Evolutionary conservation across 805 yeast species (phyloP).

Genomic region (Torulaspora gathmanii): DNA sequence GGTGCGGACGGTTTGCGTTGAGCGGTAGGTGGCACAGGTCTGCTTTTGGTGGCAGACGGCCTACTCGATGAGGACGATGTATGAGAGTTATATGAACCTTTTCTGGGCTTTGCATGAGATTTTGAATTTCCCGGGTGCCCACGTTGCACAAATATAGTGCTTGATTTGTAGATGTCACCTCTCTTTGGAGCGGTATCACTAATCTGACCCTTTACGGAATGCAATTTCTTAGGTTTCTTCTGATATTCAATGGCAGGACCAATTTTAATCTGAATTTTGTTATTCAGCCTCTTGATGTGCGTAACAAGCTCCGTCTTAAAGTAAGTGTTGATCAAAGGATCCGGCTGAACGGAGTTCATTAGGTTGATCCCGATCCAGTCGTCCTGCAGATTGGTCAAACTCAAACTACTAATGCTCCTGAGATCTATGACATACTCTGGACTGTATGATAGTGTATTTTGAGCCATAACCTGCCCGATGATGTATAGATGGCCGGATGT

Average conservation of each 20-base stretch:
- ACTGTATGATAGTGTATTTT: constrained; percentile 52
- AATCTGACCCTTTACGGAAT: constrained; percentile 62
- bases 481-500: constrained; percentile 61
- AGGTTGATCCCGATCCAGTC: constrained; percentile 75
- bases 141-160: constrained; percentile 71
- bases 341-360: constrained; percentile 49
- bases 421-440: constrained; percentile 64
- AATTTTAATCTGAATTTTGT: constrained; percentile 55
- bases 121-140: constrained; percentile 72
- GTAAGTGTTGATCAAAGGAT: constrained; percentile 69
- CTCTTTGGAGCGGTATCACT: constrained; percentile 59
- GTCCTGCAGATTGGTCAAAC: constrained; percentile 74
- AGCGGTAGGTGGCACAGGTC: constrained; percentile 29
- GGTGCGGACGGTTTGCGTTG: constrained; percentile 26
- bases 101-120: constrained; percentile 74
- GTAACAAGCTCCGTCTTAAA: constrained; percentile 89
- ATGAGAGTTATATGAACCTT: constrained; percentile 15
- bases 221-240: constrained; percentile 82
- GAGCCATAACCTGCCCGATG: constrained; percentile 66
- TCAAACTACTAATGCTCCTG: constrained; percentile 53
- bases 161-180: constrained; percentile 81
- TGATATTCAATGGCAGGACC: constrained; percentile 74
- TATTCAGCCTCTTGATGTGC: constrained; percentile 59
- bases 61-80: constrained; percentile 11
- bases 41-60: constrained; percentile 23